Conservation (phyloP, 257 asterid species). For the Coffea canephora region DNA sequence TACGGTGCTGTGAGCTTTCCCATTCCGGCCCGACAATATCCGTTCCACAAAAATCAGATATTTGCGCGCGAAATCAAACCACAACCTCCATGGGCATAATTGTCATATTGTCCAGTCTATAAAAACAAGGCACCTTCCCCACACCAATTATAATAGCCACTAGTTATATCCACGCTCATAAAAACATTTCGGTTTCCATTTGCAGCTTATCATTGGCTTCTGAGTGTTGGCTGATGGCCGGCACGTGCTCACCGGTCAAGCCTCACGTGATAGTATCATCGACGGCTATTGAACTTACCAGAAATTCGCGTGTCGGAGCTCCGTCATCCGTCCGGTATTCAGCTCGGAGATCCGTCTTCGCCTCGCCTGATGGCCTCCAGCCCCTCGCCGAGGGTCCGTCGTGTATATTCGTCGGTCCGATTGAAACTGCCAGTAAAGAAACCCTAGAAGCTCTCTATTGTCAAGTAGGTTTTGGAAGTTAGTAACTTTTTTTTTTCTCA, state of each 20-base stretch:
- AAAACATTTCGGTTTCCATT: neutral
- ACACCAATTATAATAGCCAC: neutral
- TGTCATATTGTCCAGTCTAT: conserved; percentile 12
- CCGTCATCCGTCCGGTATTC: conserved; percentile 50
- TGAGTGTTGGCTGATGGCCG: conserved; percentile 45
- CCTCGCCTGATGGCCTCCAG: conserved; percentile 37
- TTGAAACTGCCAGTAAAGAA: conserved; percentile 86
- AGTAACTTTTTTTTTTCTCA: neutral
- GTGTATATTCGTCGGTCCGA: conserved; percentile 86
- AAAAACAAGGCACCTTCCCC: neutral
- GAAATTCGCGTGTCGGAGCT: conserved; percentile 42
- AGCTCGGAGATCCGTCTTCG: conserved; percentile 35
- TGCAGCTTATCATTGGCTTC: neutral
- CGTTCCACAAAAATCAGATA: conserved; percentile 16
- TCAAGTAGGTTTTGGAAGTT: conserved; percentile 45
- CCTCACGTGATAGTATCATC: conserved; percentile 55
- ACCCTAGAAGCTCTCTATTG: conserved; percentile 91
- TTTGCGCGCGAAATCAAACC: conserved; percentile 20
- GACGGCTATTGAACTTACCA: conserved; percentile 41
- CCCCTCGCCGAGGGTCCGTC: conserved; percentile 68
- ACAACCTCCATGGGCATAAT: conserved; percentile 21
- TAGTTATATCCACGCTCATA: too few relatives aligned
- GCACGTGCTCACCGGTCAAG: conserved; percentile 54
- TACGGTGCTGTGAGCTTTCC: too few relatives aligned
- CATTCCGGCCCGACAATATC: neutral